These are phyloP conservation scores for Xylariaceae sp. DNA, from an alignment of 2,329 filamentous ascomycete genomes.

Conservation along the genomic window DNA sequence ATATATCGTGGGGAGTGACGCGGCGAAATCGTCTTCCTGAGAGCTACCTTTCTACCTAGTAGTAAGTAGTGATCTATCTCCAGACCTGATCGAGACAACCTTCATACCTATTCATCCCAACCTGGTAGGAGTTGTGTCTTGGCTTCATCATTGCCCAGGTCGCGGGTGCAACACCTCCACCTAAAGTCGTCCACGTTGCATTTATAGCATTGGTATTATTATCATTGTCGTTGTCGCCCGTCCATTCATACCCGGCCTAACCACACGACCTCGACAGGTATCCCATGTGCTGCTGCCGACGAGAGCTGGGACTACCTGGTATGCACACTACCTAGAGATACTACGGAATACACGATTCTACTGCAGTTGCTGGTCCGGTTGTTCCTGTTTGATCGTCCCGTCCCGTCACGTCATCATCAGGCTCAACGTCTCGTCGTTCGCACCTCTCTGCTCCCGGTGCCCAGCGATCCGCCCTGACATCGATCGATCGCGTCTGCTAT, in stretches of 20 bases:
- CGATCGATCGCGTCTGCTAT: constrained; percentile 33
- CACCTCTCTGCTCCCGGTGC: neutral
- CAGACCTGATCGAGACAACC: too few relatives aligned
- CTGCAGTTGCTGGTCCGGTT: neutral
- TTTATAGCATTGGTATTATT: neutral
- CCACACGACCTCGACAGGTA: neutral
- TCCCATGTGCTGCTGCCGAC: neutral
- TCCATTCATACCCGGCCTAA: neutral
- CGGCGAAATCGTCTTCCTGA: neutral
- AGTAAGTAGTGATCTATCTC: too few relatives aligned
- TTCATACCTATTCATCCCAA: neutral
- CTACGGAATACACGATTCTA: neutral
- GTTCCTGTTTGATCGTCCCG: neutral
- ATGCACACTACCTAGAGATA: neutral
- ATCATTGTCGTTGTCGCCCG: neutral
- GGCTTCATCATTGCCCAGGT: too few relatives aligned
- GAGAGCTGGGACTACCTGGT: neutral
- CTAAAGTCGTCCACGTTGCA: neutral
- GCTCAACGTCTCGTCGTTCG: constrained; percentile 1
- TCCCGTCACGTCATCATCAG: neutral
- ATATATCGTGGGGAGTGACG: neutral
- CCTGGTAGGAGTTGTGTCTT: too few relatives aligned
- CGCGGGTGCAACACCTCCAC: too few relatives aligned
- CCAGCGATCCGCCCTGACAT: neutral
- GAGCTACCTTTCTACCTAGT: too few relatives aligned